phyloP scores from a whole-genome alignment of 2,329 filamentous ascomycete genomes.

The Trichoderma sp. region DNA sequence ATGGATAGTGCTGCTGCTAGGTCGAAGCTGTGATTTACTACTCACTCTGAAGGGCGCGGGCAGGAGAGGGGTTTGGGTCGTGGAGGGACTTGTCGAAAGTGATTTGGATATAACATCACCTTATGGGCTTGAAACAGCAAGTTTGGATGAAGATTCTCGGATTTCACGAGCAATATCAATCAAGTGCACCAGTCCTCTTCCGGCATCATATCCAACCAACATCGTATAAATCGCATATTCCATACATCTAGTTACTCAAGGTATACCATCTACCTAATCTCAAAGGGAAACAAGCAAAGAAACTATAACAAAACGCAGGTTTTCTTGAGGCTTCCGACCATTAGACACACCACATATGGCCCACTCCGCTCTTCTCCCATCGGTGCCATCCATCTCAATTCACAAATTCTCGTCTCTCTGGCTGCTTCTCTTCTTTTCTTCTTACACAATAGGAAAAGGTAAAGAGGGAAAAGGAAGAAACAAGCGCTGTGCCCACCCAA shows the following conservation, averaged over 20 bases:
- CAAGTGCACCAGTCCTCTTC: no score
- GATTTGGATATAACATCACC: no score
- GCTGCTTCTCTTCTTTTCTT: neutral
- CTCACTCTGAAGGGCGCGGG: no score
- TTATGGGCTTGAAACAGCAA: no score
- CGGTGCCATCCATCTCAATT: constrained; percentile 2
- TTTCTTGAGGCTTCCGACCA: constrained; percentile 25
- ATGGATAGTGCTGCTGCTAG: constrained; percentile 68
- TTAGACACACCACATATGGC: constrained; percentile 11
- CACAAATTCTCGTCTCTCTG: constrained; percentile 12
- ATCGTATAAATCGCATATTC: neutral
- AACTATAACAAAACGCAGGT: neutral
- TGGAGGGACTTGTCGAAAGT: no score
- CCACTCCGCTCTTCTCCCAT: constrained; percentile 11
- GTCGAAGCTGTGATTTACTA: constrained; percentile 43
- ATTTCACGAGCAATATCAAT: no score
- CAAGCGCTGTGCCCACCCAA: constrained; percentile 24
- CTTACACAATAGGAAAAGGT: constrained; percentile 1
- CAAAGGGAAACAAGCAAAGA: constrained; percentile 4
- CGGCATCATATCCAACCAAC: no score
- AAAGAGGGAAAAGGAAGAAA: constrained; percentile 12
- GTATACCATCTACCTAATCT: constrained; percentile 3
- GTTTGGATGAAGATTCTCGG: no score
- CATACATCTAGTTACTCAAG: constrained; percentile 26
- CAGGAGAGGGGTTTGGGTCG: no score